phyloP scores from a whole-genome alignment of 2,329 filamentous ascomycete genomes.

The Rugonectria rugulosa region DNA sequence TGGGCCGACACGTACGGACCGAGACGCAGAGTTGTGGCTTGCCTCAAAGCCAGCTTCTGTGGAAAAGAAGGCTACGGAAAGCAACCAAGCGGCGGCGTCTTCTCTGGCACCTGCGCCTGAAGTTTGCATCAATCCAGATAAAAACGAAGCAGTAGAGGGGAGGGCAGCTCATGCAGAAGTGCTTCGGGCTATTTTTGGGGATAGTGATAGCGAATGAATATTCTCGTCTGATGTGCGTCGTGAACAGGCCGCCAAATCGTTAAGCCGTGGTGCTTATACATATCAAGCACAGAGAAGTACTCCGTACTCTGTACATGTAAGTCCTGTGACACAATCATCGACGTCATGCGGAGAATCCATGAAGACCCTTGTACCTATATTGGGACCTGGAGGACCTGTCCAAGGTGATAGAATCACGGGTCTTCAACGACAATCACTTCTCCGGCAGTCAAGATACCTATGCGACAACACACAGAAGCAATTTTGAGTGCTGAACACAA shows the following conservation, averaged over 20 bases:
- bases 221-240: background rate
- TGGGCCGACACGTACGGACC: constrained; percentile 22
- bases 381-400: background rate
- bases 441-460: too few species aligned
- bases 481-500: background rate
- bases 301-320: too few species aligned
- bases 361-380: background rate
- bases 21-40: constrained; percentile 12
- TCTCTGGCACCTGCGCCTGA: constrained; percentile 36
- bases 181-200: constrained; percentile 93
- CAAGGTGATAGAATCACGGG: too few species aligned
- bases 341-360: too few species aligned
- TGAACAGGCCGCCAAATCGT: too few species aligned
- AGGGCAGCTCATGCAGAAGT: constrained; percentile 80
- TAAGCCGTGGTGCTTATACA: too few species aligned
- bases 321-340: too few species aligned
- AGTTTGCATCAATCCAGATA: constrained; percentile 69
- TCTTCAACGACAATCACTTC: too few species aligned
- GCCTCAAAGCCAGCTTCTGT: constrained; percentile 6
- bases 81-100: constrained; percentile 4
- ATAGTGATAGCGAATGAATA: constrained; percentile 72
- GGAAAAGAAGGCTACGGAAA: constrained; percentile 27
- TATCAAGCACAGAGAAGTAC: too few species aligned
- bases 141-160: constrained; percentile 73
- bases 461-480: too few species aligned